Base-by-base conservation (phyloP, 176 grass and related monocot genomes). In the Cymbopogon citratus region DNA sequence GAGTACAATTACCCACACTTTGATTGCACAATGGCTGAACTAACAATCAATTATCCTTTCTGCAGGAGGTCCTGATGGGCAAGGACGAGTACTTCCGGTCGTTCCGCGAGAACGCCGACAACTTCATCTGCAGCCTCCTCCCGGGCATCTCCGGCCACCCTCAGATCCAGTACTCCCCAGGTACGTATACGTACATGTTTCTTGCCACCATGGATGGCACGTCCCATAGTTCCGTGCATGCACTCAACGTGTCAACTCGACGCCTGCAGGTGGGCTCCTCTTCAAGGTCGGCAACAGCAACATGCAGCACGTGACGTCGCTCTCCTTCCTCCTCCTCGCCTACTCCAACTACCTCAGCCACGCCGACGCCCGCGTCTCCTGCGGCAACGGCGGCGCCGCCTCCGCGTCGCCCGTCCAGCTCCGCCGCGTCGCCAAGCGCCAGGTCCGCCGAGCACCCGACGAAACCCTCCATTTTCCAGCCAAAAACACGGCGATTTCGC, bases 241-340 rank as follows among this genome's bases (percentile, higher is more conserved):
- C 49, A 2, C 51, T 52, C 7, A n/a, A 21, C 51, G 19, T 56
- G 19, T 56, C 51, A 1, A 56, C 45, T 54, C 18, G 7, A 19
- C 4, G 1, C 12, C 7, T 56, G 51, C 51, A 56, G 51, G 94
- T 9, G 94, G 94, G 0, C 84, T 97, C 4, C 61, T 97, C 57
- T 97, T 92, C 73, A 97, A 97, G 85, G 85, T 91, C 1, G 94
- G 94, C 70, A 91, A 93, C 36, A 97, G 94, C 89, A 97, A 97
- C 85, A 97, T 97, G 94, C 94, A 97, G 87, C 94, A 97, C 89
- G 94, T 97, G 33, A 97, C 94, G 28, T 82, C 94, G 31, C 83
- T 97, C 77, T 97, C 94, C 9, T 97, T 97, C 87, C 89, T 97
- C 3, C 83, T 97, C 25, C 91, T 97, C n/a, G 87, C 89, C 51